Evolutionary conservation across 2,329 filamentous ascomycete species (phyloP), one percentile per base, ranked within the genome.

Genomic region (Massarina eburnea): DNA sequence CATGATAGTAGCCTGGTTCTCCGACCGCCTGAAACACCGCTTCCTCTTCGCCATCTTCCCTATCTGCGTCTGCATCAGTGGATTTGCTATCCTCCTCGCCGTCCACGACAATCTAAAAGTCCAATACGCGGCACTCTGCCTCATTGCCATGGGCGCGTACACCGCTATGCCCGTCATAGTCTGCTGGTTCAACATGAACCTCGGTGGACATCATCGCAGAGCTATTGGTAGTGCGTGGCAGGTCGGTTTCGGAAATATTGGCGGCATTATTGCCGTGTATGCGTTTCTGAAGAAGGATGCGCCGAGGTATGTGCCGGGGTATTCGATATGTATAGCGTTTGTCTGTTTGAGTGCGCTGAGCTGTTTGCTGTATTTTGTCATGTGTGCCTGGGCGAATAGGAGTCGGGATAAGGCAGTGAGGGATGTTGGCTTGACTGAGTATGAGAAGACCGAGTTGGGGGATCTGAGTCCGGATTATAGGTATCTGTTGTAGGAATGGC

Each of bases 151-250:
- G 73, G 89, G 89, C 39, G 80, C 82, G 0, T 96, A 95, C 71
- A 84, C 83, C 1, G 89, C 91, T n/a, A 91, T 96, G 86, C 91
- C 92, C 0, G 84, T 96, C 22, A 82, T 91, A 34, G 71, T 76
- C 4, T 80, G 77, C 52, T 80, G 76, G 76, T 78, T 78, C 66
- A 77, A 76, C 42, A 78, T 79, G 76, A 80, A 80, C 45, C 66
- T 80, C 1, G 73, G 76, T 10, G 74, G 76, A 1, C 78, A 80
- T 46, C 76, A 77, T 48, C 62, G 77, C 2, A 69, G 77, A 32
- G 64, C 72, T 4, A 72, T 80, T 0, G 77, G 76, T 0, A 66
- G 62, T 10, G 77, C 76, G 0, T 79, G 74, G 73, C 76, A 79
- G 48, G 68, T 79, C 15, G 74, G 71, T 0, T 74, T 76, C 45